phyloP scores from a whole-genome alignment of 2,329 filamentous ascomycete genomes.

The Aspergillus aculeatus region DNA sequence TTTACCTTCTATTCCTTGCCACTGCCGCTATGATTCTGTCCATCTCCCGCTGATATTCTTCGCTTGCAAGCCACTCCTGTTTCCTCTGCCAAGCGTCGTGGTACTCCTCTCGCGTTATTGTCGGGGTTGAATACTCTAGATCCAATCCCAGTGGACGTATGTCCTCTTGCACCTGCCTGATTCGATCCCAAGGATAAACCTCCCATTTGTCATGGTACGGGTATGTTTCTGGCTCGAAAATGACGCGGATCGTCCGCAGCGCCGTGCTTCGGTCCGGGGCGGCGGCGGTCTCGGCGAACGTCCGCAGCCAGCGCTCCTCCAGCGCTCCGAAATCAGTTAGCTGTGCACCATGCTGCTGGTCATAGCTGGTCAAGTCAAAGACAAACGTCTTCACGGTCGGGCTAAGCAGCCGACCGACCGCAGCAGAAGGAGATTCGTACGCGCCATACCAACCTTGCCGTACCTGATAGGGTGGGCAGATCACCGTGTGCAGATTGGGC shows the following conservation, averaged over 20 bases:
- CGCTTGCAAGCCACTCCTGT: too few species aligned
- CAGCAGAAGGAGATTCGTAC: not conserved
- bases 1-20: too few species aligned
- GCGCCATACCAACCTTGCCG: not conserved
- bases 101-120: too few species aligned
- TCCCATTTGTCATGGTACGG: too few species aligned
- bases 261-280: not conserved
- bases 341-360: not conserved
- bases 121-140: too few species aligned
- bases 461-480: not conserved
- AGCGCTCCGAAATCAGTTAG: not conserved
- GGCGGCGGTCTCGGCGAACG: not conserved
- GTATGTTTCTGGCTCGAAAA: not conserved
- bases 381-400: not conserved
- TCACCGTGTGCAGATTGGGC: not conserved
- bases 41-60: too few species aligned
- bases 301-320: not conserved
- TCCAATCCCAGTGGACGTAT: too few species aligned
- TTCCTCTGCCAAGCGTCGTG: too few species aligned
- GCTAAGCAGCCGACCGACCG: not conserved
- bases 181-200: too few species aligned
- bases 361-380: not conserved
- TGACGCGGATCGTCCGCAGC: not conserved
- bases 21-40: too few species aligned
- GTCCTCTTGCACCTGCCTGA: too few species aligned